phyloP scores from a whole-genome alignment of 441 rosid genomes.

The Aquilaria agallochum region DNA sequence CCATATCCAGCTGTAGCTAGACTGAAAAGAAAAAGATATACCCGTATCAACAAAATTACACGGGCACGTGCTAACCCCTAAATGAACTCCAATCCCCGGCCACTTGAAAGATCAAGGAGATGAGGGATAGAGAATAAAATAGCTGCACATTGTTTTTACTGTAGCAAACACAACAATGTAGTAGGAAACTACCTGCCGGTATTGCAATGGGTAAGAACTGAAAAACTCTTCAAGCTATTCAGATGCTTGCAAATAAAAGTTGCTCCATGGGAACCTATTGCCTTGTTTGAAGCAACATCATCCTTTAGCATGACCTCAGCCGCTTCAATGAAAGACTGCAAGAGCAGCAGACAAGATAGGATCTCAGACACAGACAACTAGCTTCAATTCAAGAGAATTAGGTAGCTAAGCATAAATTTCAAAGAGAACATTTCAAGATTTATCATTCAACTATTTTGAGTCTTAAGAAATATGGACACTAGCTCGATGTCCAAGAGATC shows the following conservation, averaged over 20 bases:
- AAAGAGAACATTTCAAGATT: too few relatives aligned
- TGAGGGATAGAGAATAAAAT: background rate
- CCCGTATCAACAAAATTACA: background rate
- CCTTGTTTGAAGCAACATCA: slow-evolving; percentile 86
- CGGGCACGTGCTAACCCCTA: background rate
- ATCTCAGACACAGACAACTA: too few relatives aligned
- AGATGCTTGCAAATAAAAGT: slow-evolving; percentile 40
- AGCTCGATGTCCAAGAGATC: background rate
- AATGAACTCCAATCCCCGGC: slow-evolving; percentile 3
- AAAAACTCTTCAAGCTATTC: slow-evolving; percentile 38
- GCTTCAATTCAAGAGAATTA: too few relatives aligned
- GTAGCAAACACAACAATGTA: background rate
- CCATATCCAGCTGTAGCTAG: slow-evolving; percentile 99
- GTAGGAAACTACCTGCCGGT: slow-evolving; percentile 67
- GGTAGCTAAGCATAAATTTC: too few relatives aligned
- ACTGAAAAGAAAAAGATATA: slow-evolving; percentile 33
- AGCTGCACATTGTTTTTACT: background rate
- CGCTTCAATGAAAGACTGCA: slow-evolving; percentile 73
- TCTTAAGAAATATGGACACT: background rate
- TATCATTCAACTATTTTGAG: too few relatives aligned
- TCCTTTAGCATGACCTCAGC: slow-evolving; percentile 83
- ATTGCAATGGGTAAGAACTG: slow-evolving; percentile 91
- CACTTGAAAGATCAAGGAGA: background rate
- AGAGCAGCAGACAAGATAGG: background rate
- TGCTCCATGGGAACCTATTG: slow-evolving; percentile 73